phyloP scores from a whole-genome alignment of 169 alveolate species.

The Cryptosporidium felis region DNA sequence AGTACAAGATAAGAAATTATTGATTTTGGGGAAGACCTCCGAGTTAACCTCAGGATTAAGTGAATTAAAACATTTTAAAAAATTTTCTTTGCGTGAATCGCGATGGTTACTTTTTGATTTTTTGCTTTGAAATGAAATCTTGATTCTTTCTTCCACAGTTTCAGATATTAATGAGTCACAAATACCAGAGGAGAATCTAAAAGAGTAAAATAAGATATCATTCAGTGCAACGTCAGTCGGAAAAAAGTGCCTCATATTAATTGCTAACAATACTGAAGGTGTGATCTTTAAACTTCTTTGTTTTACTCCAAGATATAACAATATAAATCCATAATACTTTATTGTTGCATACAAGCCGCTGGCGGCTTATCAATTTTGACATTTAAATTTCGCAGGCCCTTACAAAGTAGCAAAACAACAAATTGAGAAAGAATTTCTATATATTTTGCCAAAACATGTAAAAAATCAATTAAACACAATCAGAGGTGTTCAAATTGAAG shows the following conservation, averaged over 20 bases:
- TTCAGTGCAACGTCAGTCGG: conserved; percentile 36
- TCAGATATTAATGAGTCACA: conserved; percentile 16
- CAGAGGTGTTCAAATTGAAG: no score
- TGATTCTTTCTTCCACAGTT: conserved; percentile 1
- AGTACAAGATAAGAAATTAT: conserved; percentile 22
- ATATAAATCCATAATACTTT: not conserved
- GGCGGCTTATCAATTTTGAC: conserved; percentile 6
- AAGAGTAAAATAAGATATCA: conserved; percentile 28
- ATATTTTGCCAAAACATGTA: no score
- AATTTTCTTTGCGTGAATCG: not conserved
- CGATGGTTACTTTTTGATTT: not conserved
- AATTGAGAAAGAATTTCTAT: no score
- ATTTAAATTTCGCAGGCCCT: no score
- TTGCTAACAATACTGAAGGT: not conserved
- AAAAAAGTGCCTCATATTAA: conserved; percentile 8
- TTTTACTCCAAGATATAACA: no score
- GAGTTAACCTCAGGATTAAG: not conserved
- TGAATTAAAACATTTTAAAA: not conserved
- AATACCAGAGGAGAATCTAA: conserved; percentile 14
- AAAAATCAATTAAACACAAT: no score
- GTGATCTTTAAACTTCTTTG: not conserved
- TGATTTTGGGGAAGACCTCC: not conserved
- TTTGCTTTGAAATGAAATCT: not conserved
- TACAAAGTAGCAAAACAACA: no score
- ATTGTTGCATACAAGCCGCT: not conserved